These are phyloP conservation scores for Penicillium angulare DNA, from an alignment of 495 filamentous ascomycete genomes.

Conservation along the genomic window DNA sequence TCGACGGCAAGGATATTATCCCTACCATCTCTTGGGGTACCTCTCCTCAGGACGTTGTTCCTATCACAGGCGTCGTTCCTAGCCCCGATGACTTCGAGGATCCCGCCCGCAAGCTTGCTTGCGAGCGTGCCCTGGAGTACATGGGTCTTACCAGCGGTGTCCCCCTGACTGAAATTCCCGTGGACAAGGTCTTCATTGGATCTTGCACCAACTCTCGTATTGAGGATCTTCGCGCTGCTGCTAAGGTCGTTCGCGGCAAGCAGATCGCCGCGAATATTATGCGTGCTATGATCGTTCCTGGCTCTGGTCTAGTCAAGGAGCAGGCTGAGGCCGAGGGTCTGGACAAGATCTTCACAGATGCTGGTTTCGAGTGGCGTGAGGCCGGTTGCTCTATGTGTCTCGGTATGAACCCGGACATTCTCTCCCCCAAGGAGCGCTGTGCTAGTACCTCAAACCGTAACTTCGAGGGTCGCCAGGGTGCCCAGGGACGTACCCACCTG, in stretches of 20 bases:
- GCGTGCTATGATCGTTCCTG: constrained; percentile 93
- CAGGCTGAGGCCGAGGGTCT: constrained; percentile 91
- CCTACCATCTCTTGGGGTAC: constrained; percentile 98
- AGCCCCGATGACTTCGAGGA: constrained; percentile 82
- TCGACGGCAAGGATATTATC: constrained; percentile 87
- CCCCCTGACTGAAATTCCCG: constrained; percentile 80
- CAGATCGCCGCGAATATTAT: constrained; percentile 85
- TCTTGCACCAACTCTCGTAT: constrained; percentile 98
- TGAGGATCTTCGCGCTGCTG: constrained; percentile 89
- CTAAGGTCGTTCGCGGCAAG: constrained; percentile 78
- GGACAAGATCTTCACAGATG: constrained; percentile 85
- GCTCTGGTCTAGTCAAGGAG: constrained; percentile 90
- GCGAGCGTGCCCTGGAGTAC: constrained; percentile 83
- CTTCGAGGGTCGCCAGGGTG: constrained; percentile 95
- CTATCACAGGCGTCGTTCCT: constrained; percentile 87
- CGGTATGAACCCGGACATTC: constrained; percentile 98
- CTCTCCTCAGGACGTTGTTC: constrained; percentile 90
- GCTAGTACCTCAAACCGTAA: constrained; percentile 96
- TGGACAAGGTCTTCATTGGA: constrained; percentile 98
- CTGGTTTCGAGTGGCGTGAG: constrained; percentile 97
- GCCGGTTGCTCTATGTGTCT: constrained; percentile 98
- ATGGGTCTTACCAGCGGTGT: constrained; percentile 89
- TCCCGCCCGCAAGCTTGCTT: constrained; percentile 72
- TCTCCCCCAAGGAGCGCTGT: constrained; percentile 90
- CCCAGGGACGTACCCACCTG: constrained; percentile 87